Evolutionary conservation across 305 asterid genomes (phyloP).

Genomic region (Solanum hybrid): DNA sequence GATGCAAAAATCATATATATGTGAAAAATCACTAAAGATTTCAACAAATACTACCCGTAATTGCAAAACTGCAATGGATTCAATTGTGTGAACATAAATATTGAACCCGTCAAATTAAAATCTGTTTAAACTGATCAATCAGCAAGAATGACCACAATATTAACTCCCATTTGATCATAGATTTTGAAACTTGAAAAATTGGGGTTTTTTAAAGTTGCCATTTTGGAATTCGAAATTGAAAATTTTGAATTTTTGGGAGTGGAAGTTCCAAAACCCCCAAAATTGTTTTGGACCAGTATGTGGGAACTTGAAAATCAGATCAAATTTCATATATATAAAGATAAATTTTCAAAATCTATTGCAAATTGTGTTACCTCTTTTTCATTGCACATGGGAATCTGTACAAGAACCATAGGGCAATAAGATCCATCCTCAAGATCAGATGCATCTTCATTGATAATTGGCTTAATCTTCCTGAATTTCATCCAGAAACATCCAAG

Average conservation of each 20-base stretch:
- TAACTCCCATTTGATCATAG: not conserved
- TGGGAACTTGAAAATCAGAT: not conserved
- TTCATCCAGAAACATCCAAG: conserved; percentile 87
- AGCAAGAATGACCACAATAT: not conserved
- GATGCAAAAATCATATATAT: not conserved
- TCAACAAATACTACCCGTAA: not conserved
- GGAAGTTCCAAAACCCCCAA: not conserved
- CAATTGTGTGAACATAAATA: not conserved
- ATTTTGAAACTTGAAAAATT: not conserved
- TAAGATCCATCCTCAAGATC: conserved; percentile 58
- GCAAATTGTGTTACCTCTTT: conserved; percentile 52
- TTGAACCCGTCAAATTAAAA: not conserved
- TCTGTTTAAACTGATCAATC: not conserved
- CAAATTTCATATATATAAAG: not conserved
- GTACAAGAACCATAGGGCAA: conserved; percentile 90
- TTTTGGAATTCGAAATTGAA: not conserved
- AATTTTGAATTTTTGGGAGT: not conserved
- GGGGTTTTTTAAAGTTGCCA: not conserved
- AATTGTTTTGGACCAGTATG: not conserved
- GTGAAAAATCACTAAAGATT: not conserved
- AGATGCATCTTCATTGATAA: conserved; percentile 23
- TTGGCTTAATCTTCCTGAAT: conserved; percentile 52
- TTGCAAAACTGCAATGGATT: not conserved
- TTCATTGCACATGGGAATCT: conserved; percentile 97
- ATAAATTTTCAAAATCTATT: not conserved